Evolutionary conservation across 2,329 filamentous ascomycete genomes (phyloP), one percentile per base, ranked within the genome.

Genomic region (Microdochium paspali): DNA sequence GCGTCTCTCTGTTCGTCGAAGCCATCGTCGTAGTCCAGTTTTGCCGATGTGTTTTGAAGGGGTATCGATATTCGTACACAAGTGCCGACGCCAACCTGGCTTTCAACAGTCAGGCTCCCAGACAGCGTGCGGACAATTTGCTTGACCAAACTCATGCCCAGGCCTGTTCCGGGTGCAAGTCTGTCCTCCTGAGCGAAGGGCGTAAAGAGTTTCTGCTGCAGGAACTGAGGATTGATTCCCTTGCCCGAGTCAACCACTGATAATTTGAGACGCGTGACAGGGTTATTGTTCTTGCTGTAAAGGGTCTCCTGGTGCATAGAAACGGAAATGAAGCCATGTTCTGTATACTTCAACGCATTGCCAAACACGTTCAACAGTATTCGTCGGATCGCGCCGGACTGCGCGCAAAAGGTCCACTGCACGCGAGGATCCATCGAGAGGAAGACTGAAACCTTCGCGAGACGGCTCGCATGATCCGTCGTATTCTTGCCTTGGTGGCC

Each of bases 121-220:
- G 72, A 71, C 0, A 87, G 65, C 7, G 76, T 72, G 12, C 72
- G 69, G 1, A 82, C 74, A 5, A 87, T 77, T 46, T 70, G 66
- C 20, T 74, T 72, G 2, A 87, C 82, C 7, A 87, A 77, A 35
- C 77, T 82, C 26, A 87, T 62, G 0, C 84, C 84, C 0, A 87
- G 66, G 0, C 84, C 83, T 0, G 78, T 77, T 0, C 84, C 83
- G 0, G 76, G 72, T 0, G 74, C 69, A 1, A 87, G 60, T 0
- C 68, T 63, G 44, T 85, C 73, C 55, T 87, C 84, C 51, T 87
- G 84, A 0, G 71, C 62, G 50, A 86, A 86, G 0, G 82, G 79
- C 0, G 73, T 77, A 56, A 82, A 87, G 0, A 86, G 61, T 13
- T 74, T 71, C 7, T 77, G 73, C 20, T 74, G 69, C 10, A 85